phyloP scores from a whole-genome alignment of 2,329 filamentous ascomycete species.

The Aspergillus pseudotamarii region DNA sequence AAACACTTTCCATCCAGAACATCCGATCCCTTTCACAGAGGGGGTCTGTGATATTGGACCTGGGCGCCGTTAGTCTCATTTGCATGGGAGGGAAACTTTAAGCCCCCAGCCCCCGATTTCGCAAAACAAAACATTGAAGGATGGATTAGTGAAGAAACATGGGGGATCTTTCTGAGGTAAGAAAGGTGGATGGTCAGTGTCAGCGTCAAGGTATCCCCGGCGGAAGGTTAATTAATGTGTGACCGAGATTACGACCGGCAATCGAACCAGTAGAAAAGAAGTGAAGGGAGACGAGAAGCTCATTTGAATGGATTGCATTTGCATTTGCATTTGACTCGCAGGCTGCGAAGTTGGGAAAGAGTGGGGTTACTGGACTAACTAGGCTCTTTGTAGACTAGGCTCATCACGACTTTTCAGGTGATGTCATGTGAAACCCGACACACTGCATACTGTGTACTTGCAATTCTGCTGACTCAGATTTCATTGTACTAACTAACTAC shows the following conservation, averaged over 20 bases:
- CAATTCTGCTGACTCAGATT: not conserved
- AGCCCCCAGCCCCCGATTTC: constrained; percentile 1
- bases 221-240: not conserved
- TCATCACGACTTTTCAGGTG: not conserved
- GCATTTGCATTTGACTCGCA: not conserved
- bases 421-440: not conserved
- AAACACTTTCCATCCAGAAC: constrained; percentile 16
- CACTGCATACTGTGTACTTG: too few species aligned
- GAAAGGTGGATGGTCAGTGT: not conserved
- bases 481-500: too few species aligned
- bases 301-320: not conserved
- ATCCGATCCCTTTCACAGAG: constrained; percentile 16
- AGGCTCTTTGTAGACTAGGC: too few species aligned
- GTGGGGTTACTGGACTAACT: not conserved
- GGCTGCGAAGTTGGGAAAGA: too few species aligned
- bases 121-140: not conserved
- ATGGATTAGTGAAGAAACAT: not conserved
- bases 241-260: not conserved
- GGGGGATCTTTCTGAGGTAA: not conserved
- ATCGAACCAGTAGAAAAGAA: not conserved
- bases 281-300: not conserved
- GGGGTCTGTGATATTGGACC: constrained; percentile 5
- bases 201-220: not conserved
- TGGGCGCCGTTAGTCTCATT: constrained; percentile 10
- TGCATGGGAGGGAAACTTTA: constrained; percentile 5